Percentiles rank a stretch among this genome's conserved stretches.
Evolutionary conservation across 345 rosid genomes (phyloP).

Genomic region (Geranium brycei): DNA sequence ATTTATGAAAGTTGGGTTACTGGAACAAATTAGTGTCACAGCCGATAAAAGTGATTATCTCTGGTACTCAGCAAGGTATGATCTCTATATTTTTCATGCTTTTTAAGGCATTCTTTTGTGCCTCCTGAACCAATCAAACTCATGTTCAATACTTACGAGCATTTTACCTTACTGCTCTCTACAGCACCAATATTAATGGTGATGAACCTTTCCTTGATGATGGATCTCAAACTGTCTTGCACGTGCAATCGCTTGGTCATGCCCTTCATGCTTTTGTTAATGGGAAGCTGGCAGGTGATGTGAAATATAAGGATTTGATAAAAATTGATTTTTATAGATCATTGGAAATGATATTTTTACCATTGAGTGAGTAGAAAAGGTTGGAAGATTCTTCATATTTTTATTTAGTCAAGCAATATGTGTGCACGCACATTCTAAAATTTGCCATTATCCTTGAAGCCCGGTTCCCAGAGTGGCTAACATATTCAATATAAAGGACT

Average conservation of each 20-base stretch:
- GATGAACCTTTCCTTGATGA: constrained; percentile 46
- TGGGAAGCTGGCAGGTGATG: constrained; percentile 62
- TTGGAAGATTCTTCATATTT: not conserved
- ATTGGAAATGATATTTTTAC: not conserved
- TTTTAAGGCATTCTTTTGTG: not conserved
- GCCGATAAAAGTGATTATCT: constrained; percentile 78
- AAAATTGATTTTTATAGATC: not conserved
- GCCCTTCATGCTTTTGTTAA: constrained; percentile 68
- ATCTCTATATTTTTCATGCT: not conserved
- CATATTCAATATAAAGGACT: not conserved
- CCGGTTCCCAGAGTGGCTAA: not conserved
- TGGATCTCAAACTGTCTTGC: constrained; percentile 64
- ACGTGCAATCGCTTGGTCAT: constrained; percentile 76
- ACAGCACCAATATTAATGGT: constrained; percentile 38
- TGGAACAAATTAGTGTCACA: constrained; percentile 82
- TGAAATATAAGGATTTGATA: not conserved
- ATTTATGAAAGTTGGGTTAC: constrained; percentile 46
- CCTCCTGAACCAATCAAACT: constrained; percentile 5
- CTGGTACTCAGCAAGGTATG: constrained; percentile 84
- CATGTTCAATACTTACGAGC: not conserved
- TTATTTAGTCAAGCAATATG: not conserved
- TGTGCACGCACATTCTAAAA: too few relatives aligned
- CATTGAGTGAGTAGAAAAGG: not conserved
- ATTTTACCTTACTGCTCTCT: constrained; percentile 4
- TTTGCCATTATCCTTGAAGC: not conserved